These are phyloP conservation scores for Macrophomina pseudophaseolina DNA, from an alignment of 2,329 filamentous ascomycete species.

Conservation along the genomic window DNA sequence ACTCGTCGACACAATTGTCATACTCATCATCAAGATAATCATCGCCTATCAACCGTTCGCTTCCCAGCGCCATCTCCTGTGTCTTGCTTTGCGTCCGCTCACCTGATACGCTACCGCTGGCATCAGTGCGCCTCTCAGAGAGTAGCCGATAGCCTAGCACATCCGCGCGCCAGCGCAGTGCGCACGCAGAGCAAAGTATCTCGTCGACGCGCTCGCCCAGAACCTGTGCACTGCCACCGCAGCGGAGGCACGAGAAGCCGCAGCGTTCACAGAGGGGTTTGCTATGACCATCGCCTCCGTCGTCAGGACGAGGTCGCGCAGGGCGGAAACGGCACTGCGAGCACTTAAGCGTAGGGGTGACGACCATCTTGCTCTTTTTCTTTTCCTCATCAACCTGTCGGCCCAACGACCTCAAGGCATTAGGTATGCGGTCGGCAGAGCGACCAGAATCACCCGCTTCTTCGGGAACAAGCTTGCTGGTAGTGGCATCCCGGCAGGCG, in stretches of 20 bases:
- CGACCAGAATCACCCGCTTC: slow-evolving; percentile 48
- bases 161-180: slow-evolving; percentile 10
- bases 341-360: slow-evolving; percentile 34
- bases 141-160: slow-evolving; percentile 19
- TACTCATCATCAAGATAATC: background rate
- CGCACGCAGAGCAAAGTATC: slow-evolving; percentile 14
- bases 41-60: background rate
- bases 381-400: slow-evolving; percentile 11
- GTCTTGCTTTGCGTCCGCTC: background rate
- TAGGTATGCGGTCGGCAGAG: slow-evolving; percentile 49
- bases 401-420: slow-evolving; percentile 34
- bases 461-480: slow-evolving; percentile 40
- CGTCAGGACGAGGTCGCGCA: slow-evolving; percentile 33
- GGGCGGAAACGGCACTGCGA: slow-evolving; percentile 37
- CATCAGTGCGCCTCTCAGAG: background rate
- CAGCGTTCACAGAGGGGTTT: slow-evolving; percentile 47
- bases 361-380: background rate
- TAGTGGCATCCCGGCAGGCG: slow-evolving; percentile 38
- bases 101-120: background rate
- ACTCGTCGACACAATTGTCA: background rate
- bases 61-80: background rate
- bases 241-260: slow-evolving; percentile 50
- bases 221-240: slow-evolving; percentile 32
- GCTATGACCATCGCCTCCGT: background rate
- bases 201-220: slow-evolving; percentile 31